Evolutionary conservation across 257 asterid species (phyloP).

Genomic region (Voacanga thouarsii): DNA sequence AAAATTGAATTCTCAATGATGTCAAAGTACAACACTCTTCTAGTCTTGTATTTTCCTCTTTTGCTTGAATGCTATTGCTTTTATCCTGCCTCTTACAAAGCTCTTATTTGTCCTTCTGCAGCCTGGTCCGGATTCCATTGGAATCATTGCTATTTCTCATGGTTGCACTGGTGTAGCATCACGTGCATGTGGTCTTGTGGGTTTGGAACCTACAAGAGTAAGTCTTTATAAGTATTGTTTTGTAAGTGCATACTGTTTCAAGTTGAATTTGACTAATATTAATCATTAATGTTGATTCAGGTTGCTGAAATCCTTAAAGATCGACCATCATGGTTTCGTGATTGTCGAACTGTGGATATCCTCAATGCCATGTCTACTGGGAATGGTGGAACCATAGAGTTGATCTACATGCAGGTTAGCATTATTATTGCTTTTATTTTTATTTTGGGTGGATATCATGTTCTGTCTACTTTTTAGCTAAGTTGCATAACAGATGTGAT

Average conservation of each 20-base stretch:
- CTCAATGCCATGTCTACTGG: slow-evolving; percentile 86
- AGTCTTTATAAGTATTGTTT: slow-evolving; percentile 21
- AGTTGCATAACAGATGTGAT: background rate
- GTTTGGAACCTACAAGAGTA: slow-evolving; percentile 91
- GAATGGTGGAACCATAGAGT: slow-evolving; percentile 90
- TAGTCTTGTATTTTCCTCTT: background rate
- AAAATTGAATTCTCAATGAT: background rate
- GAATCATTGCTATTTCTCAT: slow-evolving; percentile 57
- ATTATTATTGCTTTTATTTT: background rate
- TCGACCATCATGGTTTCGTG: slow-evolving; percentile 95
- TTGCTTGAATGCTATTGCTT: background rate
- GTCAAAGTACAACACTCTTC: background rate
- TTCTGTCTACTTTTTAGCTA: background rate
- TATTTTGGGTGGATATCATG: background rate
- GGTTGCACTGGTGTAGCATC: slow-evolving; percentile 80
- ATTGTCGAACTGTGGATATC: slow-evolving; percentile 88
- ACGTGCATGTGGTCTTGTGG: slow-evolving; percentile 98
- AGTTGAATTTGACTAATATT: background rate
- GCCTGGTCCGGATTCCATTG: slow-evolving; percentile 78
- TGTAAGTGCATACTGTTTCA: background rate
- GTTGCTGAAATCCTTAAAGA: slow-evolving; percentile 97
- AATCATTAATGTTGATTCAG: slow-evolving; percentile 31
- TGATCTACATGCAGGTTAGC: slow-evolving; percentile 92
- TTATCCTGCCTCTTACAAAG: background rate
- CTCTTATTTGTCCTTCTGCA: slow-evolving; percentile 18